Evolutionary conservation across 495 filamentous ascomycete genomes (phyloP), one percentile per base, ranked within the genome.

Genomic region (Annulohypoxylon maeteangense): DNA sequence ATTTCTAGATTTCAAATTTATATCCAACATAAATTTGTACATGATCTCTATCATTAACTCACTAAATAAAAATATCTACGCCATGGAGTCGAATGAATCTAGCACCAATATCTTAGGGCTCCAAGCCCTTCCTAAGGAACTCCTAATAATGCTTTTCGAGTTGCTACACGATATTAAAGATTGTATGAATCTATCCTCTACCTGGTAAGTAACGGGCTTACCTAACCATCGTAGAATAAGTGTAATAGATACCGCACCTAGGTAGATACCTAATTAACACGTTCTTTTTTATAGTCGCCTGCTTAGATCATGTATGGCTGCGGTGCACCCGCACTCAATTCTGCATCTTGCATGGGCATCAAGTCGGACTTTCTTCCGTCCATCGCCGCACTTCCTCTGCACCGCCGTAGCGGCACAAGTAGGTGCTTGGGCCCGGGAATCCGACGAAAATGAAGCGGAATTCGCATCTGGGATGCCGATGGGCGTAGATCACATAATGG

Each of bases 161-260:
- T 74, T 75, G 57, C 61, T 83, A 3, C 47, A 73, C 60, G 77
- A 75, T 44, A 82, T 83, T 53, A 78, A 81, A 45, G 76, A 81
- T 48, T 78, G 73, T 51, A 71, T 72, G 12, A 79, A 78, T 56
- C 47, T 78, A 20, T 70, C 78, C 2, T 77, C 80, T 4, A 75
- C 77, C 7, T 80, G 80, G 40, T 44, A 1, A 20, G 40, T 44
- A 5, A 8, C 14, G 8, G 7, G 1, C 12, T 20, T 7, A 44
- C n/a, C n/a, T 44, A 20, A 20, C 4, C 5, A 20, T 7, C 3
- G 12, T 18, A 44, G 16, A 7, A 44, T 44, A 20, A 44, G 16
- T 20, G n/a, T n/a, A n/a, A n/a, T n/a, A n/a, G n/a, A n/a, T n/a
- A n/a, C n/a, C n/a, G n/a, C n/a, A n/a, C n/a, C n/a, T n/a, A n/a